These are phyloP conservation scores for Aspergillus sclerotioniger DNA, from an alignment of 495 filamentous ascomycete genomes.

Conservation along the genomic window DNA sequence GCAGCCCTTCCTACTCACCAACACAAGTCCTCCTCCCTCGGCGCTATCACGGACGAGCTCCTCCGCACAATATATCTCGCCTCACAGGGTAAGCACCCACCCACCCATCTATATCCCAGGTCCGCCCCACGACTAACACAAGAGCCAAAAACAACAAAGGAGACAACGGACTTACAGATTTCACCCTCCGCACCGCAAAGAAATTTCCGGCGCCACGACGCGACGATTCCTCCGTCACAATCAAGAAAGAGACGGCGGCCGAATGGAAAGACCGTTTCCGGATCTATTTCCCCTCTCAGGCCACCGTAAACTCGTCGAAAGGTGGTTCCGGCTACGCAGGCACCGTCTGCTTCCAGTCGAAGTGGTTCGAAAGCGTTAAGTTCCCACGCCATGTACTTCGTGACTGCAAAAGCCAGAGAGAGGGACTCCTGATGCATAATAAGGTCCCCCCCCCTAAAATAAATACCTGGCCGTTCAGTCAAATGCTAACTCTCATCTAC, in stretches of 20 bases:
- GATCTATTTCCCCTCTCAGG: slow-evolving; percentile 78
- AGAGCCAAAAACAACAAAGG: slow-evolving; percentile 38
- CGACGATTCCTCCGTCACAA: slow-evolving; percentile 19
- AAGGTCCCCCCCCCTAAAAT: slow-evolving; percentile 49
- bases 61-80: slow-evolving; percentile 72
- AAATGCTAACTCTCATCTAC: not conserved
- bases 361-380: slow-evolving; percentile 60
- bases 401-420: slow-evolving; percentile 68
- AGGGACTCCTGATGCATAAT: slow-evolving; percentile 79
- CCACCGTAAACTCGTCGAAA: slow-evolving; percentile 65
- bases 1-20: not conserved
- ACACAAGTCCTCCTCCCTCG: slow-evolving; percentile 66
- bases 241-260: slow-evolving; percentile 25
- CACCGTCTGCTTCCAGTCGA: slow-evolving; percentile 72
- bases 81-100: slow-evolving; percentile 56
- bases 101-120: not conserved
- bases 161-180: slow-evolving; percentile 58
- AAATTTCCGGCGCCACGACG: slow-evolving; percentile 12
- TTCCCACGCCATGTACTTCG: slow-evolving; percentile 72
- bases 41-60: slow-evolving; percentile 66
- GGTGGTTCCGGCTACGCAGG: slow-evolving; percentile 63
- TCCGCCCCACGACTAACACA: slow-evolving; percentile 3
- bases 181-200: slow-evolving; percentile 43
- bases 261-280: slow-evolving; percentile 56
- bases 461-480: not conserved